phyloP scores from a whole-genome alignment of 371 early-diverging fungal species.

The Chytridiales sp. region DNA sequence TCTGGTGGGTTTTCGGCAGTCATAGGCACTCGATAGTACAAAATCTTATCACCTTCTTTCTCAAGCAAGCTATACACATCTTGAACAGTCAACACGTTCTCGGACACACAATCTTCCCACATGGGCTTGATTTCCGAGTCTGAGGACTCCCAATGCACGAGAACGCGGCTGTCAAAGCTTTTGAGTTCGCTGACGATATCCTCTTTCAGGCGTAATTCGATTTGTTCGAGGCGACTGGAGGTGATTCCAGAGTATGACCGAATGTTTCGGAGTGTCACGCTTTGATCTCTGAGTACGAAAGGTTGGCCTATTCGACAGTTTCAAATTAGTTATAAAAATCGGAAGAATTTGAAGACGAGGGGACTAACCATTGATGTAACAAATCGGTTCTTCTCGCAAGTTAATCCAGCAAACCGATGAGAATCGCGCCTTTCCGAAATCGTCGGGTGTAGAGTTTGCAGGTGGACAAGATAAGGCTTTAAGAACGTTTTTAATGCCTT shows the following conservation, averaged over 20 bases:
- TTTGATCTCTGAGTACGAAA: conserved; percentile 70
- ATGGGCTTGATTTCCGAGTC: conserved; percentile 52
- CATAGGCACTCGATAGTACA: conserved; percentile 61
- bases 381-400: conserved; percentile 73
- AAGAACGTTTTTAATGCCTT: conserved; percentile 57
- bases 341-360: no score
- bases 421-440: conserved; percentile 29
- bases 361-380: conserved; percentile 65
- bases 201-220: conserved; percentile 67
- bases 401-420: conserved; percentile 72
- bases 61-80: conserved; percentile 53
- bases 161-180: conserved; percentile 56
- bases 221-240: conserved; percentile 59
- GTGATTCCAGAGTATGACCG: conserved; percentile 71
- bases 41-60: conserved; percentile 22
- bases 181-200: conserved; percentile 64
- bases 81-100: conserved; percentile 56
- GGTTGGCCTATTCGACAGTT: conserved; percentile 40
- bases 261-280: conserved; percentile 64
- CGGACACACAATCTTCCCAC: conserved; percentile 61
- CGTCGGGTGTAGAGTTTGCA: neutral
- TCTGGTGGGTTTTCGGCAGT: conserved; percentile 64
- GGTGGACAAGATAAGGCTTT: conserved; percentile 11
- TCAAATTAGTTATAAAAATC: no score
- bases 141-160: conserved; percentile 63